phyloP scores from a whole-genome alignment of 1,139 yeast species.

The Debaryomyces sp. region DNA sequence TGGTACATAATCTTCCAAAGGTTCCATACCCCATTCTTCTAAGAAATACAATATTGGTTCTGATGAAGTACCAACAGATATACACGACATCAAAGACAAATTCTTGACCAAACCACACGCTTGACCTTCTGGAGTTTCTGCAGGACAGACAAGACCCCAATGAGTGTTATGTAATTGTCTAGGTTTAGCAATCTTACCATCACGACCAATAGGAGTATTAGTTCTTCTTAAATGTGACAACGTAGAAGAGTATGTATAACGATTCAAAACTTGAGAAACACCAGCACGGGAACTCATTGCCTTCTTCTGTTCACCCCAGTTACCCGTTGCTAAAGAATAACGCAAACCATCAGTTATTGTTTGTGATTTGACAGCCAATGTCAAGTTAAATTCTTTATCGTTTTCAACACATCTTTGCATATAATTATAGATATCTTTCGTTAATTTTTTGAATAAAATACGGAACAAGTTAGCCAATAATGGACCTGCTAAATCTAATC shows the following conservation, averaged over 20 bases:
- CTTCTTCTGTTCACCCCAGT: constrained; percentile 99
- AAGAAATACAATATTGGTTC: constrained; percentile 91
- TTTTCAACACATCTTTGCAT: constrained; percentile 99
- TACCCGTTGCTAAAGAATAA: constrained; percentile 97
- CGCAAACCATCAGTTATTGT: constrained; percentile 97
- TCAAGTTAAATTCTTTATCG: constrained; percentile 93
- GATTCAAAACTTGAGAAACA: constrained; percentile 96
- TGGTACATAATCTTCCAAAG: constrained; percentile 93
- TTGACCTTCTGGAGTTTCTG: constrained; percentile 99
- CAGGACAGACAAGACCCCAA: constrained; percentile 99
- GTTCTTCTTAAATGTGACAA: constrained; percentile 98
- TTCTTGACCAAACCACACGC: constrained; percentile 99
- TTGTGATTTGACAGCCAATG: constrained; percentile 94
- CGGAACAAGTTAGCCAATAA: constrained; percentile 93
- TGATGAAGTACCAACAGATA: constrained; percentile 97
- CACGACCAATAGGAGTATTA: constrained; percentile 98
- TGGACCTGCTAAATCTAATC: constrained; percentile 98
- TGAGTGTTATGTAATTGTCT: constrained; percentile 99
- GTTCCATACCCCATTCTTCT: constrained; percentile 99
- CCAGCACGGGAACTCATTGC: constrained; percentile 99
- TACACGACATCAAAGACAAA: constrained; percentile 93
- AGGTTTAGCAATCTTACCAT: constrained; percentile 97
- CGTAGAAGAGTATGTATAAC: constrained; percentile 97
- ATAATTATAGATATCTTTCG: constrained; percentile 93
- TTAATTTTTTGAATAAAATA: constrained; percentile 87